Conservation (phyloP, 768 basidiomycete species). For the Tricholomella constricta region DNA sequence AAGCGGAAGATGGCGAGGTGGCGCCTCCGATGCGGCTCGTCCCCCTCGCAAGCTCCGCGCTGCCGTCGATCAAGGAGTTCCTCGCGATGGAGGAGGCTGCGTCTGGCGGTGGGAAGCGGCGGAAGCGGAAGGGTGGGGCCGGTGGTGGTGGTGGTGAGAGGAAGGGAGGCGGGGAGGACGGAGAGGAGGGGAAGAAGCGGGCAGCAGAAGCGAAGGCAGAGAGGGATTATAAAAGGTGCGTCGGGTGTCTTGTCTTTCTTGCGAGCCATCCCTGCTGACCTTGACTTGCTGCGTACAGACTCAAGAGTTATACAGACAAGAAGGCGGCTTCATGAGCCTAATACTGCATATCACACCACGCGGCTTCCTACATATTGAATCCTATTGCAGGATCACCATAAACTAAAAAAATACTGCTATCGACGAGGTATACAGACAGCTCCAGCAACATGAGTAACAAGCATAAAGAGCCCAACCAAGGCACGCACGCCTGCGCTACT, state of each 20-base stretch:
- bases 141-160: slow-evolving; percentile 45
- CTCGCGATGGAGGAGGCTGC: slow-evolving; percentile 75
- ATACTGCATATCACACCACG: not conserved
- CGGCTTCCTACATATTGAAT: not conserved
- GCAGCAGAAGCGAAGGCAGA: slow-evolving; percentile 50
- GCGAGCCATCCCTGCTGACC: not conserved
- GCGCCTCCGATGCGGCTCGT: slow-evolving; percentile 59
- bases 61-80: slow-evolving; percentile 84
- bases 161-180: slow-evolving; percentile 38
- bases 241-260: slow-evolving; percentile 21
- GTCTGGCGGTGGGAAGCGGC: slow-evolving; percentile 59
- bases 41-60: slow-evolving; percentile 75
- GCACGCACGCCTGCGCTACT: slow-evolving; percentile 13
- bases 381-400: not conserved
- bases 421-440: not conserved
- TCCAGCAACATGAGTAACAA: slow-evolving; percentile 6
- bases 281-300: slow-evolving; percentile 22
- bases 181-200: slow-evolving; percentile 37
- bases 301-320: slow-evolving; percentile 47
- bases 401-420: not conserved
- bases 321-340: slow-evolving; percentile 24
- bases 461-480: not conserved
- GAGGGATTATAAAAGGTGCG: slow-evolving; percentile 60
- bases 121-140: slow-evolving; percentile 58
- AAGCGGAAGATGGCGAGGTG: slow-evolving; percentile 44